Evolutionary conservation across 371 early-diverging fungal genomes (phyloP).

Genomic region (Capillidium rhysosporum): DNA sequence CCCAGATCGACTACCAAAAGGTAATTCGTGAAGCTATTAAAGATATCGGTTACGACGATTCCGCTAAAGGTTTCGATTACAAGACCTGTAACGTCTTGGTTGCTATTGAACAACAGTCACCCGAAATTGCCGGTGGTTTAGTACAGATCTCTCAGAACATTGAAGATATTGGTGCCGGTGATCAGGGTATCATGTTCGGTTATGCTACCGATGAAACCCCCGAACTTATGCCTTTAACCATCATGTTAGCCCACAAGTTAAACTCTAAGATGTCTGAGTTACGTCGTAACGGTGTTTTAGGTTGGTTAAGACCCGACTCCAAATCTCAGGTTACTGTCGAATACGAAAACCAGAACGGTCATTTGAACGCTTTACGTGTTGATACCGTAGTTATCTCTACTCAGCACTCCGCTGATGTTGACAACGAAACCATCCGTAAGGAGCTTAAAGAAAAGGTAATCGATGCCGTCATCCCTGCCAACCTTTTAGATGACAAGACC

Average conservation of each 20-base stretch:
- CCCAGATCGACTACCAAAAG: constrained; percentile 92
- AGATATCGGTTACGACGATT: constrained; percentile 96
- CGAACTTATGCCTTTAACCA: constrained; percentile 97
- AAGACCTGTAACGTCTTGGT: constrained; percentile 98
- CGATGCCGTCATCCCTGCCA: constrained; percentile 81
- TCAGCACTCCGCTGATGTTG: constrained; percentile 87
- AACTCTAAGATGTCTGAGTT: constrained; percentile 87
- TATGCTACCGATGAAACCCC: constrained; percentile 98
- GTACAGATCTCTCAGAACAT: constrained; percentile 72
- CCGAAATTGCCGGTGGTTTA: constrained; percentile 94
- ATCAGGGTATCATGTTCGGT: constrained; percentile 97
- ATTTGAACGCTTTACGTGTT: constrained; percentile 87
- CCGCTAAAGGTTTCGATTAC: constrained; percentile 97
- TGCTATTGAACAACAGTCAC: constrained; percentile 97
- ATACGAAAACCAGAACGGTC: constrained; percentile 88
- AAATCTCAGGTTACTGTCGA: constrained; percentile 99
- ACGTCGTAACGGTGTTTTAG: constrained; percentile 75
- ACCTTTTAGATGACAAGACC: constrained; percentile 78
- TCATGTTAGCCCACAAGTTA: constrained; percentile 91
- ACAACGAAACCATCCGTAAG: constrained; percentile 62
- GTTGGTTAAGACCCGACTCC: constrained; percentile 96
- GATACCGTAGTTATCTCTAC: constrained; percentile 97
- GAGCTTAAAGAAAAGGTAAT: constrained; percentile 87
- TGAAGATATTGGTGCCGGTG: constrained; percentile 97
- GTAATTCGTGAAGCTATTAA: constrained; percentile 93